phyloP scores from a whole-genome alignment of 2,329 filamentous ascomycete species.

The Hypomyces perniciosus region DNA sequence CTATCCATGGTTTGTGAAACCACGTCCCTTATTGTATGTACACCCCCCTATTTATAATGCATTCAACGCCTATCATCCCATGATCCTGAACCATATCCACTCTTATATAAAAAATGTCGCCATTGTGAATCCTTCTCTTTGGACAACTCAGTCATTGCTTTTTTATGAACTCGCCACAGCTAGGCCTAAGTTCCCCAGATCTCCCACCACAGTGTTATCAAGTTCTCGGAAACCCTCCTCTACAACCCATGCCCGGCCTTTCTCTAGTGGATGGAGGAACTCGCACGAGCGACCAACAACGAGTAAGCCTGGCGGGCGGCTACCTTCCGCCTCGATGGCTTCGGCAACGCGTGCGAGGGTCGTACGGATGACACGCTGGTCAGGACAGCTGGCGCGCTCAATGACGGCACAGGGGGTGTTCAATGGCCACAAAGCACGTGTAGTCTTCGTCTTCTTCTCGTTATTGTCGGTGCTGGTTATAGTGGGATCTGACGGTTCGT shows the following conservation, averaged over 20 bases:
- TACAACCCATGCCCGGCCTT: constrained; percentile 66
- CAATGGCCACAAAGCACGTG: constrained; percentile 57
- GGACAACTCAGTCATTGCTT: too few relatives aligned
- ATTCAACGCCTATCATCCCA: too few relatives aligned
- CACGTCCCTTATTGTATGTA: too few relatives aligned
- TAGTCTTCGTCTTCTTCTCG: constrained; percentile 2
- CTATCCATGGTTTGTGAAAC: too few relatives aligned
- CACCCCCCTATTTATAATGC: too few relatives aligned
- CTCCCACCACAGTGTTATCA: constrained; percentile 40
- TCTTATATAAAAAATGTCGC: too few relatives aligned
- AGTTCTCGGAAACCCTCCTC: constrained; percentile 81
- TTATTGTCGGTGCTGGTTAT: background rate
- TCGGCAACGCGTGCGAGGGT: constrained; percentile 72
- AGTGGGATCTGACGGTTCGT: constrained; percentile 4
- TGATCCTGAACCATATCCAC: too few relatives aligned
- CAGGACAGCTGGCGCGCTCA: constrained; percentile 87
- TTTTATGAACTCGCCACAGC: background rate
- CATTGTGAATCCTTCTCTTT: too few relatives aligned
- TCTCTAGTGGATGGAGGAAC: constrained; percentile 57
- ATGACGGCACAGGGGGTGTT: constrained; percentile 87
- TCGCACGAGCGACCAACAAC: constrained; percentile 82
- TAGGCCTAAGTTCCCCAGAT: constrained; percentile 9
- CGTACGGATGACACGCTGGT: constrained; percentile 87
- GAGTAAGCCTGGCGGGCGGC: constrained; percentile 78
- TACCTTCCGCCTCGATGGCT: constrained; percentile 85